Evolutionary conservation across 2,329 filamentous ascomycete genomes (phyloP).

Genomic region (Aureobasidium melanogenum): DNA sequence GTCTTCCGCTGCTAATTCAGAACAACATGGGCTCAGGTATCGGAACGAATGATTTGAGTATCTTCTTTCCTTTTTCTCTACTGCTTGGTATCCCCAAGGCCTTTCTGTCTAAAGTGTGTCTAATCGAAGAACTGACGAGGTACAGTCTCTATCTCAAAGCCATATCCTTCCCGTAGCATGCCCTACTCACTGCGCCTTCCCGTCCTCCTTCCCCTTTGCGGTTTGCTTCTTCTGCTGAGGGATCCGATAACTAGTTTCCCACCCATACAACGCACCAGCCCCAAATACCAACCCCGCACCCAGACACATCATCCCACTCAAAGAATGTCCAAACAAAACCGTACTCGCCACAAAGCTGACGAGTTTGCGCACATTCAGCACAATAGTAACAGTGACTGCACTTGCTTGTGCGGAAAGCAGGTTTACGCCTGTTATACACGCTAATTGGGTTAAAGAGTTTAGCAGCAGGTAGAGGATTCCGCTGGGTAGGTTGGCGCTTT

Average conservation of each 20-base stretch:
- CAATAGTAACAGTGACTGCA: constrained; percentile 90
- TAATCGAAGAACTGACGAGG: too few species aligned
- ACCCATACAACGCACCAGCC: constrained; percentile 82
- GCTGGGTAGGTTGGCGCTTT: constrained; percentile 40
- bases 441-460: constrained; percentile 84
- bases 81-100: too few species aligned
- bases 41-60: too few species aligned
- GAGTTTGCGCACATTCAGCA: constrained; percentile 89
- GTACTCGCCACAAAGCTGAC: constrained; percentile 87
- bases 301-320: constrained; percentile 66
- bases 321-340: constrained; percentile 81
- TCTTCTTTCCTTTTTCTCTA: too few species aligned
- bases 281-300: constrained; percentile 83
- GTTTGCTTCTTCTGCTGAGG: constrained; percentile 15
- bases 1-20: too few species aligned
- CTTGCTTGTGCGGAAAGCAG: constrained; percentile 82
- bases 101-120: too few species aligned
- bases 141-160: too few species aligned
- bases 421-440: constrained; percentile 93
- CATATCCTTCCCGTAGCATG: too few species aligned
- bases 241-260: constrained; percentile 51
- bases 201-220: neutral
- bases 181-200: neutral
- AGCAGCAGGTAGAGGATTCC: constrained; percentile 62
- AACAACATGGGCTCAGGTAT: too few species aligned